Base-by-base conservation (phyloP, 2,329 filamentous ascomycete genomes). In the Elsinoe batatas region DNA sequence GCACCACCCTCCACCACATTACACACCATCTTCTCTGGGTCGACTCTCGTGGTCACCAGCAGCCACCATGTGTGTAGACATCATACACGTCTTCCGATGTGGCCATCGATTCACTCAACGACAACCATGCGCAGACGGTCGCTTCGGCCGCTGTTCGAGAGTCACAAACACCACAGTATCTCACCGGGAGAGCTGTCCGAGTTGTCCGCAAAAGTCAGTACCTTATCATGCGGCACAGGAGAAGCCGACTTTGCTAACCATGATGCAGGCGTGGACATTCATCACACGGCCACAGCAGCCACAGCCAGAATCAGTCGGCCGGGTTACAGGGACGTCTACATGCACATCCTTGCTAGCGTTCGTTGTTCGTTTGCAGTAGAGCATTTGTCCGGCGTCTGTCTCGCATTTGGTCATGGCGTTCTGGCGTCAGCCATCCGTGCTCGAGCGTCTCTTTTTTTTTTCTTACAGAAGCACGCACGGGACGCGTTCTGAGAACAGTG, bases 291-390 rank as follows among this genome's bases (percentile, higher is more conserved):
- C 47, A 51, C 47, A 37, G 26, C 26, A 30, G 47, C 47, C 47
- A 51, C 35, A 26, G 13, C 33, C 47, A 51, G 18, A 51, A 38
- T 22, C 20, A 37, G 47, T 51, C 47, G 47, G 47, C 47, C 47
- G 47, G 47, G 47, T 51, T 51, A 38, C 47, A 51, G 47, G 47
- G 33, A 51, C 47, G 33, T 35, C 20, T 36, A 20, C 26, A 51
- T 26, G 47, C 47, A 51, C 47, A 51, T 35, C 47, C 47, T 51
- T 51, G 47, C 47, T 51, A 51, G 47, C 32, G 47, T 38, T 37
- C 32, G 33, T 38, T n/a, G 35, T 51, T 13, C 18, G 47, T 37
- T 51, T 51, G 32, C 47, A 20, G 18, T 51, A 51, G 47, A 51
- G 47, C 47, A 51, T 51, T 36, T 22, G 33, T 37, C 47, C 47